Evolutionary conservation across 2,329 filamentous ascomycete species (phyloP), one percentile per base, ranked within the genome.

Genomic region (Alternaria dauci): DNA sequence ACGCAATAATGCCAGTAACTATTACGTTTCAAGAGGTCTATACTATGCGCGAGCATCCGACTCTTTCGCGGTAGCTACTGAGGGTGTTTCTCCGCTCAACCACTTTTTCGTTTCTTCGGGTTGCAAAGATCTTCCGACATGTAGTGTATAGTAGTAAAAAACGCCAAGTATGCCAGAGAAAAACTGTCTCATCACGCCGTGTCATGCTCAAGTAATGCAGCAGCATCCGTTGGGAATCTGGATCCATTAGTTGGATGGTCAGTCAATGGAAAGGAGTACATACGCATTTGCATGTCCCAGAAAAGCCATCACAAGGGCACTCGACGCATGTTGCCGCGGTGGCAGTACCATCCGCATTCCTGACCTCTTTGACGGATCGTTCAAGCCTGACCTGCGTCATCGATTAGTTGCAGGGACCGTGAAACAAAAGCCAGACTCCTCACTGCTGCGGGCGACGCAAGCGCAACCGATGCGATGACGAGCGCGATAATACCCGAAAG

Each of bases 191-290:
- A 8, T 14, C 7, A 26, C 8, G 48, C n/a, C n/a, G 4, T 23
- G 1, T 11, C 5, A 4, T 50, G 5, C 14, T 64, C 12, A 32
- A 30, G 30, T n/a, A 44, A 51, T 58, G 65, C 72, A 74, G 59
- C 73, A 76, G 61, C 73, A 76, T 11, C 73, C 72, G 28, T 75
- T 71, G 0, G 70, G 68, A 12, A 76, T 61, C 73, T 75, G 11
- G 1, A 2, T 0, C n/a, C 3, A 41, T 56, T 38, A 58, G 38
- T 39, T 23, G 8, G 8, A 23, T 14, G 3, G 4, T 36, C 25
- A 3, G 34, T 8, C 7, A 8, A 50, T 23, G 7, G 9, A 14
- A 30, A 12, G 16, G 38, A 3, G 20, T 26, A 72, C 69, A 63
- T 51, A 75, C 73, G 52, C 73, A 76, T 61, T 39, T 68, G 61